phyloP scores from a whole-genome alignment of 2,329 filamentous ascomycete species.

The Cytospora chrysosperma region DNA sequence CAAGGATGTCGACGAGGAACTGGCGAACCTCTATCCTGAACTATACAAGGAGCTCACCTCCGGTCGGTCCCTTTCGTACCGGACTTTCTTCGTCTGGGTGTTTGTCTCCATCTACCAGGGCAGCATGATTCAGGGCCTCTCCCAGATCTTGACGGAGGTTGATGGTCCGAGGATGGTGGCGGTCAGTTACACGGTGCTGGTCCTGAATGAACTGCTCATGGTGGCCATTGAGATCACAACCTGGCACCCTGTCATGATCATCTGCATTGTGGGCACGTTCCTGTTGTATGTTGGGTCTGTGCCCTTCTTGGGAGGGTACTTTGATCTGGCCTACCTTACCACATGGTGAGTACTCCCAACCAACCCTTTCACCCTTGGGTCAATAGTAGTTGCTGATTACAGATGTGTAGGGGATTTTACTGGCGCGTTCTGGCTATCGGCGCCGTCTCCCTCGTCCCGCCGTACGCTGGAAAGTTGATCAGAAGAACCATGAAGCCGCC shows the following conservation, averaged over 20 bases:
- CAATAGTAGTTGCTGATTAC: constrained; percentile 26
- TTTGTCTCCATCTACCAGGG: constrained; percentile 94
- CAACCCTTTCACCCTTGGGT: neutral
- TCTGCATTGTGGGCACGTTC: constrained; percentile 79
- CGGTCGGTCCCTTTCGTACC: constrained; percentile 82
- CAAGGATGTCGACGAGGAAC: constrained; percentile 88
- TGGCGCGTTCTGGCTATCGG: constrained; percentile 84
- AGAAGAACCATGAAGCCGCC: constrained; percentile 84
- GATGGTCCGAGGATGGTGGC: constrained; percentile 76
- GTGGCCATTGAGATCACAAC: constrained; percentile 95
- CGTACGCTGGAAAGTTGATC: constrained; percentile 84
- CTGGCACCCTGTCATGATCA: constrained; percentile 92
- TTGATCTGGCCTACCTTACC: constrained; percentile 77
- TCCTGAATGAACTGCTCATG: constrained; percentile 96
- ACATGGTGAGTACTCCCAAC: constrained; percentile 55
- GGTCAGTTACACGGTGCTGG: constrained; percentile 86
- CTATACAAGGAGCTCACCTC: constrained; percentile 96
- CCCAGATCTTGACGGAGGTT: constrained; percentile 80
- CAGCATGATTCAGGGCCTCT: constrained; percentile 89
- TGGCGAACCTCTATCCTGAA: constrained; percentile 94
- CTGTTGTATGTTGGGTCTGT: constrained; percentile 77
- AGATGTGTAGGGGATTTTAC: constrained; percentile 69
- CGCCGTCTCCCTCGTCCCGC: constrained; percentile 78
- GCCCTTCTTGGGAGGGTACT: constrained; percentile 87
- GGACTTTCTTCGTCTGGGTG: constrained; percentile 96